These are phyloP conservation scores for Combretum micranthum DNA, from an alignment of 345 rosid species.

Conservation along the genomic window DNA sequence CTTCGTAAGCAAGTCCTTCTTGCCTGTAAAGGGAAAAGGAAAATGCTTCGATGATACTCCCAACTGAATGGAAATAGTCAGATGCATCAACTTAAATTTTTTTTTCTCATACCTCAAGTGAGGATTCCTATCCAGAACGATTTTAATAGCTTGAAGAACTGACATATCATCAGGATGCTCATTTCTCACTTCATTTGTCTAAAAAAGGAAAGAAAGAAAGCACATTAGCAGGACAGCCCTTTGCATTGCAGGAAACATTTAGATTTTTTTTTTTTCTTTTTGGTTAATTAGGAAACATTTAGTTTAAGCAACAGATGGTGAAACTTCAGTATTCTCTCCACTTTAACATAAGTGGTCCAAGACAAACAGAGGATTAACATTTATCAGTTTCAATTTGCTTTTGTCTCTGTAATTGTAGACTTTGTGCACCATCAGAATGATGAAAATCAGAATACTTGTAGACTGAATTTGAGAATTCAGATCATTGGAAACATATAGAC, in stretches of 20 bases:
- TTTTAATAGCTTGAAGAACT: slow-evolving; percentile 69
- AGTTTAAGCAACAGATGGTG: too few relatives aligned
- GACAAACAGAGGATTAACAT: too few relatives aligned
- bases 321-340: too few relatives aligned
- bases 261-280: too few relatives aligned
- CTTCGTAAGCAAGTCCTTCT: slow-evolving; percentile 72
- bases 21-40: slow-evolving; percentile 31
- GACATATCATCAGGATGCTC: slow-evolving; percentile 70
- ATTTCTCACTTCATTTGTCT: slow-evolving; percentile 81
- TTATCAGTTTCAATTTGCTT: too few relatives aligned
- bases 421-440: too few relatives aligned
- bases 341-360: too few relatives aligned
- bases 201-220: slow-evolving; percentile 14
- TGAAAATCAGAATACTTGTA: too few relatives aligned
- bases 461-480: too few relatives aligned
- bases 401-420: too few relatives aligned
- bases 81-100: background rate
- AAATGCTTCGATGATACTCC: background rate
- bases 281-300: too few relatives aligned
- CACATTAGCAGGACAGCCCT: slow-evolving; percentile 1
- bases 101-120: slow-evolving; percentile 52
- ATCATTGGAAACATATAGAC: too few relatives aligned
- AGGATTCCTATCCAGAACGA: slow-evolving; percentile 66
- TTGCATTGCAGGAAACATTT: background rate
- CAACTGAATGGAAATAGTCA: background rate